Conservation (phyloP, 2,329 filamentous ascomycete genomes). For the Fusarium clavum region DNA sequence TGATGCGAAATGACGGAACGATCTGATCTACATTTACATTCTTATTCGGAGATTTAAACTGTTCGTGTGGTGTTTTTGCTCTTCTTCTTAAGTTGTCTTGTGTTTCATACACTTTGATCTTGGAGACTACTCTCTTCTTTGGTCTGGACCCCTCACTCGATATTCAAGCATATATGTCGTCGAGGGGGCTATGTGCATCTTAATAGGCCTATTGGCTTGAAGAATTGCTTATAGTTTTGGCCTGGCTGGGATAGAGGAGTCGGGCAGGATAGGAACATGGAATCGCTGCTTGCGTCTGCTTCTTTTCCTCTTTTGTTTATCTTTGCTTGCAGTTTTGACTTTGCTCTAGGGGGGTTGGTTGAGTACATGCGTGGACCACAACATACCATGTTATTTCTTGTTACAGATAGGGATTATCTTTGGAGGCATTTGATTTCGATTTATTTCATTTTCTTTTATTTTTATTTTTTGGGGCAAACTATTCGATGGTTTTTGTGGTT, state of each 20-base stretch:
- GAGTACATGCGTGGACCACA: slow-evolving; percentile 33
- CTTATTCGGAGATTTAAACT: slow-evolving; percentile 26
- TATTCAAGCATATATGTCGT: slow-evolving; percentile 53
- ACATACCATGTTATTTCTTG: slow-evolving; percentile 35
- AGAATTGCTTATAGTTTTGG: slow-evolving; percentile 51
- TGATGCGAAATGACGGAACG: slow-evolving; percentile 42
- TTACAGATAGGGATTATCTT: slow-evolving; percentile 21
- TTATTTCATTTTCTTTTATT: not conserved
- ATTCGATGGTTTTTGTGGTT: slow-evolving; percentile 35
- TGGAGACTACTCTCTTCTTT: slow-evolving; percentile 40
- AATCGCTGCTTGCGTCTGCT: slow-evolving; percentile 26
- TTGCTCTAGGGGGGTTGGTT: slow-evolving; percentile 10
- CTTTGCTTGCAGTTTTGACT: slow-evolving; percentile 20
- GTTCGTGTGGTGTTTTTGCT: slow-evolving; percentile 22
- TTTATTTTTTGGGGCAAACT: slow-evolving; percentile 24
- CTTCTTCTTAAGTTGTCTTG: slow-evolving; percentile 12
- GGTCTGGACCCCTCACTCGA: slow-evolving; percentile 49
- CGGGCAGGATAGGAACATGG: slow-evolving; percentile 42
- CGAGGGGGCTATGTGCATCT: slow-evolving; percentile 54
- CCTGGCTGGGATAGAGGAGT: slow-evolving; percentile 56
- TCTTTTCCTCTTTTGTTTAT: not conserved
- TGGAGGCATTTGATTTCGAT: slow-evolving; percentile 36
- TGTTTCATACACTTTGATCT: slow-evolving; percentile 26
- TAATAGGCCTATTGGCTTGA: slow-evolving; percentile 43
- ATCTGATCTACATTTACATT: slow-evolving; percentile 29